Evolutionary conservation across 2,329 filamentous ascomycete genomes (phyloP).

Genomic region (Lasiodiplodia sp.): DNA sequence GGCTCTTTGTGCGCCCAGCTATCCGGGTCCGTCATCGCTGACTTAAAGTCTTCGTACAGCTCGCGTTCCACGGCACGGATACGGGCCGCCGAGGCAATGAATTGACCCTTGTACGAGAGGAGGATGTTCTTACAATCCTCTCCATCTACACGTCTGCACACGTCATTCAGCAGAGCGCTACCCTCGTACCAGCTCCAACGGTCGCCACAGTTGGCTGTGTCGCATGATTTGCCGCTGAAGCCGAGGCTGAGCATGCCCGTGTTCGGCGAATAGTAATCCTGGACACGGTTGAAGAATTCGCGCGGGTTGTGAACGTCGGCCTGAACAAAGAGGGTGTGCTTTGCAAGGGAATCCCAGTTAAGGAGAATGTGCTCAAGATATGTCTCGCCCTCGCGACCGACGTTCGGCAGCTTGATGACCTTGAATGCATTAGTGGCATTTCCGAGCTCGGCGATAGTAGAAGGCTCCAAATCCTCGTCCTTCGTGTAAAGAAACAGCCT

Average conservation of each 20-base stretch:
- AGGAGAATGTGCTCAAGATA: conserved; percentile 37
- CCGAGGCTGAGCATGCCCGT: conserved; percentile 58
- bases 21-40: conserved; percentile 35
- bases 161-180: conserved; percentile 46
- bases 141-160: conserved; percentile 33
- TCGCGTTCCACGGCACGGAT: conserved; percentile 47
- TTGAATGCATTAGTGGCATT: conserved; percentile 37
- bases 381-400: conserved; percentile 38
- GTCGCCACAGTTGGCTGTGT: conserved; percentile 50
- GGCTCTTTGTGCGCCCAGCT: conserved; percentile 41
- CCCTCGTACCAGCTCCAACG: conserved; percentile 50
- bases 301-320: conserved; percentile 49
- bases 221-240: conserved; percentile 47
- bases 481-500: conserved; percentile 45
- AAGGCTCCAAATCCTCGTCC: conserved; percentile 34
- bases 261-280: conserved; percentile 48
- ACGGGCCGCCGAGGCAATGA: conserved; percentile 54
- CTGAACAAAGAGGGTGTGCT: conserved; percentile 38
- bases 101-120: conserved; percentile 57
- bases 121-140: conserved; percentile 45
- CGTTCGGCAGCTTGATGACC: conserved; percentile 41
- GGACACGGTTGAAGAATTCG: conserved; percentile 47
- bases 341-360: conserved; percentile 35
- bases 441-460: conserved; percentile 34
- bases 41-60: conserved; percentile 45